Evolutionary conservation across 2,329 filamentous ascomycete genomes (phyloP), one percentile per base, ranked within the genome.

Genomic region (Cercospora brassicicola): DNA sequence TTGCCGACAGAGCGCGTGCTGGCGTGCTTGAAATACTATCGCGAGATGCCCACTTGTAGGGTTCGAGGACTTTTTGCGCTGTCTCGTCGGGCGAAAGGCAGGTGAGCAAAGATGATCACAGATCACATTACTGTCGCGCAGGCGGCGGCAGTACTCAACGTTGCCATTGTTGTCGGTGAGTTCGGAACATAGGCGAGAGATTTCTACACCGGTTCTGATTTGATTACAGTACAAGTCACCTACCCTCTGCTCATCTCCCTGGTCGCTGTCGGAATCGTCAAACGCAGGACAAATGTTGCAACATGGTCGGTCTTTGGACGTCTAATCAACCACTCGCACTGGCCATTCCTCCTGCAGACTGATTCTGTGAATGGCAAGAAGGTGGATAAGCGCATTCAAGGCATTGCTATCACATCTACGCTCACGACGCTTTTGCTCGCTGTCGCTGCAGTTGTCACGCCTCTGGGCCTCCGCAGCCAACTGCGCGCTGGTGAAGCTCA

Each of bases 221-320:
- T 11, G 31, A 11, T 42, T 6, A 26, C 30, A 66, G 64, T 66
- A 18, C 57, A 66, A 66, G 13, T 66, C 18, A 62, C 56, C n/a
- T 64, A 64, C 11, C 65, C 60, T 26, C 65, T 67, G 1, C 42
- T 67, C 3, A 59, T 67, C n/a, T 23, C 65, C 2, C 30, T 67
- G n/a, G 51, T 67, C 11, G 65, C 65, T 26, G 61, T 64, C 36
- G 65, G 65, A 6, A 59, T 64, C 9, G 45, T 67, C 23, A 64
- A 64, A 6, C 48, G 53, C 23, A 64, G 33, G 39, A 67, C 65
- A 1, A 67, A 67, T 51, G 65, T 42, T 18, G 65, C 65, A 3
- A 67, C 65, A 39, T 67, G 65, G 65, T 67, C 61, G 5, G 60
- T 67, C 5, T 67, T 67, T 15, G 65, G 65, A 18, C 65, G 60